These are phyloP conservation scores for Hypoxylon crocopeplum DNA, from an alignment of 495 filamentous ascomycete species.

Conservation along the genomic window DNA sequence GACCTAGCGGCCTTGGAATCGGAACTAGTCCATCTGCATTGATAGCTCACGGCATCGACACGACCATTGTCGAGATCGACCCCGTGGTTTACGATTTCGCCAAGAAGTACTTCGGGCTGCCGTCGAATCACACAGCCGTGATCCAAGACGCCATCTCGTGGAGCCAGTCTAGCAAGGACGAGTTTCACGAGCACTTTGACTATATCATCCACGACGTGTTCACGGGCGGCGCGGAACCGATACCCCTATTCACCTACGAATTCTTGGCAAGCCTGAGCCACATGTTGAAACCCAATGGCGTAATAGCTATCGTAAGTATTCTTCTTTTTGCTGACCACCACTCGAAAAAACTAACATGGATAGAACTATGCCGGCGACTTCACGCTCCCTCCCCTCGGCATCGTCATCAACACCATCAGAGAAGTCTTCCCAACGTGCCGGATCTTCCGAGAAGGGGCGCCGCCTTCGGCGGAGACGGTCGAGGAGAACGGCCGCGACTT, in stretches of 20 bases:
- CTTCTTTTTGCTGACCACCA: too few relatives aligned
- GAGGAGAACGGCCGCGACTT: slow-evolving; percentile 66
- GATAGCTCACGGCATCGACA: slow-evolving; percentile 86
- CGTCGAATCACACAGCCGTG: slow-evolving; percentile 75
- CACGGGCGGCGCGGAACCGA: slow-evolving; percentile 92
- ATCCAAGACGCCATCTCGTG: slow-evolving; percentile 84
- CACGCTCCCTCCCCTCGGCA: slow-evolving; percentile 69
- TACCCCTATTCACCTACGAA: slow-evolving; percentile 83
- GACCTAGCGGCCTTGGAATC: slow-evolving; percentile 80
- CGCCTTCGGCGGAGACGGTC: slow-evolving; percentile 50
- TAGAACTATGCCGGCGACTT: slow-evolving; percentile 98
- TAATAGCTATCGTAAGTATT: slow-evolving; percentile 82
- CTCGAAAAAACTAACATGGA: slow-evolving; percentile 8
- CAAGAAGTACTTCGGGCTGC: slow-evolving; percentile 79
- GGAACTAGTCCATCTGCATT: slow-evolving; percentile 89
- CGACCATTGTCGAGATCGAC: slow-evolving; percentile 93
- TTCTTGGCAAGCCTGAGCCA: slow-evolving; percentile 72
- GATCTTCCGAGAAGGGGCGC: slow-evolving; percentile 76
- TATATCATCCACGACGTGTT: slow-evolving; percentile 99
- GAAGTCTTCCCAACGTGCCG: slow-evolving; percentile 79
- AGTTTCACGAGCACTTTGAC: slow-evolving; percentile 64
- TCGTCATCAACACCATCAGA: slow-evolving; percentile 75
- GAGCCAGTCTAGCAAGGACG: slow-evolving; percentile 59
- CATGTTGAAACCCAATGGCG: slow-evolving; percentile 78
- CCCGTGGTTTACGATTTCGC: slow-evolving; percentile 86